A percentile compares a stretch with the other conserved stretches of the same genome.
phyloP scores from a whole-genome alignment of 2,329 filamentous ascomycete genomes.

The Scytalidium lignicola region DNA sequence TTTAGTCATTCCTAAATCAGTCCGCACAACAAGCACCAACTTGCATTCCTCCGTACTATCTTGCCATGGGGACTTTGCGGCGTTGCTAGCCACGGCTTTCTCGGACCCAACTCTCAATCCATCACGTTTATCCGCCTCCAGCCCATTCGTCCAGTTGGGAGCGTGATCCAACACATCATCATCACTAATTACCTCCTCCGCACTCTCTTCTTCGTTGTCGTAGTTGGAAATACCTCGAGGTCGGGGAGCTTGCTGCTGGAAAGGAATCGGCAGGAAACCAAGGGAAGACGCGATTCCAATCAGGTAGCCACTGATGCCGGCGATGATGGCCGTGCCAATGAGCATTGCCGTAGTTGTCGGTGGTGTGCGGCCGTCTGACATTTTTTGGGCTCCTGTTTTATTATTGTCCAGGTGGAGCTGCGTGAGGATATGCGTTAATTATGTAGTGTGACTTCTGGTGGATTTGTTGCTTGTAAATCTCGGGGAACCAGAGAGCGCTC shows the following conservation, averaged over 20 bases:
- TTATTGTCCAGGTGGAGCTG: slow-evolving; percentile 42
- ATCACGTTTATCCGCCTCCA: slow-evolving; percentile 54
- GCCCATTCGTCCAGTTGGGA: slow-evolving; percentile 60
- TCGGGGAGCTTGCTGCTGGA: slow-evolving; percentile 27
- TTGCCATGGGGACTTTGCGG: slow-evolving; percentile 33
- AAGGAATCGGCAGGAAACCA: slow-evolving; percentile 62
- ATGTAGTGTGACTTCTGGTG: too few species aligned
- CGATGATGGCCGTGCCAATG: slow-evolving; percentile 67
- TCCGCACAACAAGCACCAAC: slow-evolving; percentile 84
- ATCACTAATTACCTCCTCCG: slow-evolving; percentile 57
- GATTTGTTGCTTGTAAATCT: slow-evolving; percentile 32
- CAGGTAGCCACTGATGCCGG: slow-evolving; percentile 73
- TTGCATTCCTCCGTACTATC: slow-evolving; percentile 77
- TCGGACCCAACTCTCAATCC: slow-evolving; percentile 38
- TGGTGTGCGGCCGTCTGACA: slow-evolving; percentile 21
- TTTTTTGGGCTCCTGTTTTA: slow-evolving; percentile 1
- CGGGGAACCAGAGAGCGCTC: too few species aligned
- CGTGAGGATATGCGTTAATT: too few species aligned
- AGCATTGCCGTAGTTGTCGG: slow-evolving; percentile 46
- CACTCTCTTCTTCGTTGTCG: slow-evolving; percentile 60
- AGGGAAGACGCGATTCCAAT: slow-evolving; percentile 69
- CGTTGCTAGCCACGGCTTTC: slow-evolving; percentile 35
- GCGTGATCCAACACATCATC: slow-evolving; percentile 59
- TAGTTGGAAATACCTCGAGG: slow-evolving; percentile 46
- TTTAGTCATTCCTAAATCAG: slow-evolving; percentile 95